phyloP scores from a whole-genome alignment of 2,329 filamentous ascomycete genomes.

The Fusarium sp. region DNA sequence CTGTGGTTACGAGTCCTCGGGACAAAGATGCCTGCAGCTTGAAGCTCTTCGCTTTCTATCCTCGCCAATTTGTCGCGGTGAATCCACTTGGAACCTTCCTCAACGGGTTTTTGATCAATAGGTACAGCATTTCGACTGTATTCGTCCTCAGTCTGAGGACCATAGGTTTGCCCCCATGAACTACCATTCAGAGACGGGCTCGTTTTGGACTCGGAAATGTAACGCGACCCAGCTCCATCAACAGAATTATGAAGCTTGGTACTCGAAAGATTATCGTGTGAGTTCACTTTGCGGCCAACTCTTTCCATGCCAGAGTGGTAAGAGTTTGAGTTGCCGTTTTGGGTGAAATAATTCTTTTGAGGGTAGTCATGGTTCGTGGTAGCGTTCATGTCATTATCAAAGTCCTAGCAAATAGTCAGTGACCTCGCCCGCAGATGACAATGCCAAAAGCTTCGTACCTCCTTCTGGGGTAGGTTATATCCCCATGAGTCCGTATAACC shows the following conservation, averaged over 20 bases:
- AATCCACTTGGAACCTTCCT: conserved; percentile 84
- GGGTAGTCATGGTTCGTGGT: conserved; percentile 38
- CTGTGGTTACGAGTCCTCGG: conserved; percentile 69
- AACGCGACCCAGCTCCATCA: conserved; percentile 46
- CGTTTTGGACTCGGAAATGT: conserved; percentile 46
- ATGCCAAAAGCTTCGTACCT: conserved; percentile 54
- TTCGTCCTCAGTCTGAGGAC: conserved; percentile 46
- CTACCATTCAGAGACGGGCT: conserved; percentile 44
- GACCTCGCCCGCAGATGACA: conserved; percentile 8
- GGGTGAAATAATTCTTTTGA: conserved; percentile 37
- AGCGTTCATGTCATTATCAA: conserved; percentile 39
- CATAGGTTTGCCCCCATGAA: conserved; percentile 32
- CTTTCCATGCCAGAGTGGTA: conserved; percentile 49
- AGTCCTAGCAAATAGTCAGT: conserved; percentile 41
- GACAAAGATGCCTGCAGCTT: conserved; percentile 80
- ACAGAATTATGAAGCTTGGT: conserved; percentile 43
- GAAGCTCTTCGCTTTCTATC: conserved; percentile 85
- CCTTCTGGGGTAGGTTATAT: conserved; percentile 52
- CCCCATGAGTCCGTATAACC: conserved; percentile 64
- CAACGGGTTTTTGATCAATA: conserved; percentile 53
- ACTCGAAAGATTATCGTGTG: conserved; percentile 53
- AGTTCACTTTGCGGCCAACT: conserved; percentile 55
- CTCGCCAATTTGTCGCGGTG: conserved; percentile 86
- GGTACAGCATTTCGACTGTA: conserved; percentile 48
- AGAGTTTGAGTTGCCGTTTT: conserved; percentile 49